A percentile compares a stretch with the other conserved stretches of the same genome.
Conservation (phyloP, 163 green algal genomes). For the Volvox carteri region DNA sequence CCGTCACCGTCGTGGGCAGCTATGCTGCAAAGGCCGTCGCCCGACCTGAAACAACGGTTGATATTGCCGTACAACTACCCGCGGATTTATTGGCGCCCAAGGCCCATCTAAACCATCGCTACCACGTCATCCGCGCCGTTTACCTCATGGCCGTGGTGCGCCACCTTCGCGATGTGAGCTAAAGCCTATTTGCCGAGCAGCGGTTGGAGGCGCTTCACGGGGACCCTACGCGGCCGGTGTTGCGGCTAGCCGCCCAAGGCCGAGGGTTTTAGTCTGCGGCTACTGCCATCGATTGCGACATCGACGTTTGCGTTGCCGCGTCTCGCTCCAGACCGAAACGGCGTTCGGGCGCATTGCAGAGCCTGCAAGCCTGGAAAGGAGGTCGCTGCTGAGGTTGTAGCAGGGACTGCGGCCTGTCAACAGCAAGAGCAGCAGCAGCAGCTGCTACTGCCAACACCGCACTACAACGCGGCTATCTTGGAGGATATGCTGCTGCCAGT, state of each 20-base stretch:
- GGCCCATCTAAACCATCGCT: slow-evolving; percentile 83
- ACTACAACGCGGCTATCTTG: slow-evolving; percentile 79
- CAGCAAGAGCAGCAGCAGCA: background rate
- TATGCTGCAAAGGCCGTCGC: slow-evolving; percentile 43
- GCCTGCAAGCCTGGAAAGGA: too few relatives aligned
- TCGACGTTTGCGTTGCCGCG: slow-evolving; percentile 69
- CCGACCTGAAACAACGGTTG: slow-evolving; percentile 50
- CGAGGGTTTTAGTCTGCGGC: slow-evolving; percentile 63
- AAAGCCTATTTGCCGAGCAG: slow-evolving; percentile 41
- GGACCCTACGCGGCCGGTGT: slow-evolving; percentile 61
- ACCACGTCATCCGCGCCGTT: slow-evolving; percentile 75
- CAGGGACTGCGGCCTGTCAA: background rate
- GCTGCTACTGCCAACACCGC: slow-evolving; percentile 71
- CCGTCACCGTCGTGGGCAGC: slow-evolving; percentile 67
- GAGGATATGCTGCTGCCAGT: slow-evolving; percentile 73
- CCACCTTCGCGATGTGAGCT: slow-evolving; percentile 54
- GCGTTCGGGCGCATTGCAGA: slow-evolving; percentile 69
- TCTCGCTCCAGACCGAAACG: slow-evolving; percentile 78
- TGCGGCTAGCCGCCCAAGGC: slow-evolving; percentile 57
- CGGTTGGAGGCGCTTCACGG: slow-evolving; percentile 42
- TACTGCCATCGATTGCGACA: slow-evolving; percentile 66
- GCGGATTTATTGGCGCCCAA: slow-evolving; percentile 77
- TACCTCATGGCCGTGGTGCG: slow-evolving; percentile 74
- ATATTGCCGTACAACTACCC: slow-evolving; percentile 80
- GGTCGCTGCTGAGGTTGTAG: too few relatives aligned